Conservation (phyloP, 805 yeast species). For the Candida silvatica region DNA sequence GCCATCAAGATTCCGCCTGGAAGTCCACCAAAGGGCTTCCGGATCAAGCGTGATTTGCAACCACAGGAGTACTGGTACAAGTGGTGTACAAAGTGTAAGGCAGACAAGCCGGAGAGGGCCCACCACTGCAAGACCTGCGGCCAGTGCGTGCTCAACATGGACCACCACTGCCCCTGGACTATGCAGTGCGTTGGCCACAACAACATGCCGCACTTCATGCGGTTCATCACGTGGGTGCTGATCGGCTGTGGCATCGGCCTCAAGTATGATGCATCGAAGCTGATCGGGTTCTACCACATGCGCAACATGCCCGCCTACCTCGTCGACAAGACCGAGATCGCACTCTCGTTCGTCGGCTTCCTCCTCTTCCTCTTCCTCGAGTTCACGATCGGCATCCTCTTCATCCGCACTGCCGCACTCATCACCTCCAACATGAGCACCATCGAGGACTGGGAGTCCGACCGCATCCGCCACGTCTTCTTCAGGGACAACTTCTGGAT, state of each 20-base stretch:
- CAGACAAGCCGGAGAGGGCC: constrained; percentile 70
- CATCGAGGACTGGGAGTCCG: constrained; percentile 89
- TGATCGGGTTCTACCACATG: constrained; percentile 34
- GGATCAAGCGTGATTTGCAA: constrained; percentile 17
- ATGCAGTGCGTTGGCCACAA: constrained; percentile 78
- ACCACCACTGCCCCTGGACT: constrained; percentile 94
- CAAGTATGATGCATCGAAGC: constrained; percentile 31
- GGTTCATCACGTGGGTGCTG: constrained; percentile 66
- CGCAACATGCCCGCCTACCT: constrained; percentile 49
- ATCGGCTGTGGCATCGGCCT: constrained; percentile 40
- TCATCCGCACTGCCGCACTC: constrained; percentile 45
- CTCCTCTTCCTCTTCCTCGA: constrained; percentile 53
- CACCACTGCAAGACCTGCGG: constrained; percentile 81
- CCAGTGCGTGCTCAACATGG: constrained; percentile 81
- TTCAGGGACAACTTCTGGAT: constrained; percentile 46
- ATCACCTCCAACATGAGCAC: constrained; percentile 69
- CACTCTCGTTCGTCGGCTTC: constrained; percentile 43
- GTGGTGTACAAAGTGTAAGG: constrained; percentile 67
- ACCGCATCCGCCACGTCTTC: constrained; percentile 64
- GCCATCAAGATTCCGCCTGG: constrained; percentile 72
- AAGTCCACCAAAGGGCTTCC: constrained; percentile 41
- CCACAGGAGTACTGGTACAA: constrained; percentile 39
- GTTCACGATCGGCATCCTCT: constrained; percentile 49
- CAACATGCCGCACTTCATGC: constrained; percentile 71
- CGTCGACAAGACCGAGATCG: constrained; percentile 41